A percentile compares a stretch with the other conserved stretches of the same genome.
phyloP scores from a whole-genome alignment of 1,284 basidiomycete species.

The Pseudozyma hubeiensis region DNA sequence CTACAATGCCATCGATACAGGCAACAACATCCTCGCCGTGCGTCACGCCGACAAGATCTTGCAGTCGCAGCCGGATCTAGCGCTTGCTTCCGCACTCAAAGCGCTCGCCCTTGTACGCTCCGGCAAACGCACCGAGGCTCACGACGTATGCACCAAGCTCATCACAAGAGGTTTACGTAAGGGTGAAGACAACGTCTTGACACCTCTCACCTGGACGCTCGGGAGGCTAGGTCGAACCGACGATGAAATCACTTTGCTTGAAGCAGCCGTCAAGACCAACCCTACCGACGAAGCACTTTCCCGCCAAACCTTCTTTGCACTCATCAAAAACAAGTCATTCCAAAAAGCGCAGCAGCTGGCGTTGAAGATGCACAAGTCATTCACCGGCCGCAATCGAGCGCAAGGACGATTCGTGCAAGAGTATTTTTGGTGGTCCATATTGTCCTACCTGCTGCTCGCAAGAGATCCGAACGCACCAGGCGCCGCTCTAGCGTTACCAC shows the following conservation, averaged over 20 bases:
- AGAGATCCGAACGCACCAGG: conserved; percentile 46
- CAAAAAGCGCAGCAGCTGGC: conserved; percentile 64
- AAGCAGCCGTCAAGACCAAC: conserved; percentile 72
- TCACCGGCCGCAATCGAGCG: conserved; percentile 78
- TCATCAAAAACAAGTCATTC: conserved; percentile 51
- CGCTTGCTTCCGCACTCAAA: conserved; percentile 75
- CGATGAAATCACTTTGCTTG: conserved; percentile 64
- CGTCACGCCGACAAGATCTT: conserved; percentile 50
- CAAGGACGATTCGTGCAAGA: conserved; percentile 80
- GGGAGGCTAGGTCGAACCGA: conserved; percentile 79
- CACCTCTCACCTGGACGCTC: conserved; percentile 83
- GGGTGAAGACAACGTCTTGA: conserved; percentile 72
- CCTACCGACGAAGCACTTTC: conserved; percentile 83
- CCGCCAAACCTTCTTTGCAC: conserved; percentile 80
- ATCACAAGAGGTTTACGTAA: conserved; percentile 76
- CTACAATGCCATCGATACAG: conserved; percentile 56
- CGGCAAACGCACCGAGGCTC: conserved; percentile 83
- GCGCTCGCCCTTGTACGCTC: conserved; percentile 82
- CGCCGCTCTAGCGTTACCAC: conserved; percentile 75
- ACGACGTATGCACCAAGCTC: conserved; percentile 81
- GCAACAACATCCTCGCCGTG: conserved; percentile 43
- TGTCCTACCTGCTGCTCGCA: conserved; percentile 78
- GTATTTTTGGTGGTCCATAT: conserved; percentile 85
- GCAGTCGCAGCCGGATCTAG: conserved; percentile 40
- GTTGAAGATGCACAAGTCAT: conserved; percentile 45